Evolutionary conservation across 2,329 filamentous ascomycete species (phyloP).

Genomic region (Colletotrichum euphorbiae): DNA sequence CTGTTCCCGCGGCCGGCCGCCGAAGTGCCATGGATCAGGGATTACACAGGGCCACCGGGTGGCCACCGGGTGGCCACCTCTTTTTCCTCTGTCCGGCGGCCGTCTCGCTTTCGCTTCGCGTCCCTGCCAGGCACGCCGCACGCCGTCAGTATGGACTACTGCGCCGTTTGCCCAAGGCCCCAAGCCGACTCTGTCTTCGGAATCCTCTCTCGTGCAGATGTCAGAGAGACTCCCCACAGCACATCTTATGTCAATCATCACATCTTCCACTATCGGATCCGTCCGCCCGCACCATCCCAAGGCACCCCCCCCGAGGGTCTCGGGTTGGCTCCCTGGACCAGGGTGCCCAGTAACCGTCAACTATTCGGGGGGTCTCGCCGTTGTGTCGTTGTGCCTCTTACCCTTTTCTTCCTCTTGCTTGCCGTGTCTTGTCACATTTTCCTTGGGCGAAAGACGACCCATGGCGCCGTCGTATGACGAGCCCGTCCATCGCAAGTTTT

Average conservation of each 20-base stretch:
- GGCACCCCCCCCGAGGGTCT: neutral
- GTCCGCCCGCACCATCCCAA: slow-evolving; percentile 34
- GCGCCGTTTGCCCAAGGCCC: slow-evolving; percentile 7
- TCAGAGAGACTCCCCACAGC: slow-evolving; percentile 31
- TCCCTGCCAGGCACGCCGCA: slow-evolving; percentile 30
- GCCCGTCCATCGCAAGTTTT: slow-evolving; percentile 35
- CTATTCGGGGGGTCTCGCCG: neutral
- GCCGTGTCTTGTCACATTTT: slow-evolving; percentile 21
- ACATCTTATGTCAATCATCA: slow-evolving; percentile 39
- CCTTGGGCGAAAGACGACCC: slow-evolving; percentile 1
- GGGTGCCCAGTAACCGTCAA: slow-evolving; percentile 6
- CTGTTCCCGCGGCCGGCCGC: neutral
- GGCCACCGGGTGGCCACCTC: neutral
- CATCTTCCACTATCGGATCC: slow-evolving; percentile 34
- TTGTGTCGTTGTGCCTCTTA: neutral
- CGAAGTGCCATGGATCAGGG: slow-evolving; percentile 13
- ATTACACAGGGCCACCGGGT: slow-evolving; percentile 20
- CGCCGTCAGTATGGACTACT: slow-evolving; percentile 23
- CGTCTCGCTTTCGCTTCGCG: neutral
- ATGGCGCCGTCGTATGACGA: slow-evolving; percentile 33
- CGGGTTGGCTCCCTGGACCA: neutral
- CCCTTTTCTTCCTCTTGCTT: neutral
- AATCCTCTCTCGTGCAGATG: slow-evolving; percentile 30
- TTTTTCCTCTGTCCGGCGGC: slow-evolving; percentile 2
- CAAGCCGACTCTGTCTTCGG: neutral